Evolutionary conservation across 306 rosid genomes (phyloP).

Genomic region (Astragalus glycyphyllos): DNA sequence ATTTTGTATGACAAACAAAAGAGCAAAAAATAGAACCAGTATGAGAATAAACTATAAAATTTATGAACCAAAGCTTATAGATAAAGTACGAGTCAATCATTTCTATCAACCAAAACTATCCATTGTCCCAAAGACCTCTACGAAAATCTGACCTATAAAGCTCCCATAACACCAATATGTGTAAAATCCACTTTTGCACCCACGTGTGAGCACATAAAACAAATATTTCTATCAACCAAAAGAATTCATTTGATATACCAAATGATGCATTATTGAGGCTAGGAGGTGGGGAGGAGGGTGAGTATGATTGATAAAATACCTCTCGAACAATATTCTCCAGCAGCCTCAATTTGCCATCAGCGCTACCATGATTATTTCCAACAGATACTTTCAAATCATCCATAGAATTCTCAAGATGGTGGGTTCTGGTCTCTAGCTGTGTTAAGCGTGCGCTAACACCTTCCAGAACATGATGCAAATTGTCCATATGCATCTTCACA

Average conservation of each 20-base stretch:
- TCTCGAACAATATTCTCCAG: conserved; percentile 83
- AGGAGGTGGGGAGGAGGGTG: conserved; percentile 2
- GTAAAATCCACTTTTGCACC: too few relatives aligned
- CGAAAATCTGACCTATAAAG: conserved; percentile 7
- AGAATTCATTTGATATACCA: conserved; percentile 34
- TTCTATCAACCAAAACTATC: too few relatives aligned
- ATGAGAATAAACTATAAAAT: conserved; percentile 17
- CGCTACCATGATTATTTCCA: conserved; percentile 75
- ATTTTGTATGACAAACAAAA: conserved; percentile 40
- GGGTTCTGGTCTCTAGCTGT: conserved; percentile 79
- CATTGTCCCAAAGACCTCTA: not conserved
- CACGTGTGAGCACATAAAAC: not conserved
- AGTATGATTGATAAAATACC: conserved; percentile 51
- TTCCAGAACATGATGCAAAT: conserved; percentile 73
- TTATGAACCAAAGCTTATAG: conserved; percentile 18
- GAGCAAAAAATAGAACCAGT: conserved; percentile 17
- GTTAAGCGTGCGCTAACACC: conserved; percentile 82
- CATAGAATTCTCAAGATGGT: conserved; percentile 73
- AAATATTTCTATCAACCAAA: conserved; percentile 32
- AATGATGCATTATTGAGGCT: conserved; percentile 30
- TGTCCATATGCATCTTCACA: conserved; percentile 72
- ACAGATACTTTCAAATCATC: conserved; percentile 80
- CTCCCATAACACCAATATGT: not conserved
- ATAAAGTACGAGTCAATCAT: not conserved
- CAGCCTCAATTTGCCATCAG: conserved; percentile 84